phyloP scores from a whole-genome alignment of 1,284 basidiomycete genomes.

The Cryptococcus sp. region DNA sequence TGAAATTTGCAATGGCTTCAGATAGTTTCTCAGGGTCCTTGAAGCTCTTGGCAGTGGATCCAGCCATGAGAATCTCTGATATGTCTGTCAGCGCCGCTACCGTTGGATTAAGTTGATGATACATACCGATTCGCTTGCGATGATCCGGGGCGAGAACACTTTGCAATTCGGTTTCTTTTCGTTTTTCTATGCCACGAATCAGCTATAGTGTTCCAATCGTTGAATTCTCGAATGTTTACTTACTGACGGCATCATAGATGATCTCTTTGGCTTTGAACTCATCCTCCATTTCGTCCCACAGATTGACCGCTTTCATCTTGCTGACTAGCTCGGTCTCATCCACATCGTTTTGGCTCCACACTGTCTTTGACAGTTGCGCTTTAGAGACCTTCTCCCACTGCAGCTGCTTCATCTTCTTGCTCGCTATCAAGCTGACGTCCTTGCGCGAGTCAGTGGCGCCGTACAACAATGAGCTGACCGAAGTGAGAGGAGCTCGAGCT shows the following conservation, averaged over 20 bases:
- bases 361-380: slow-evolving; percentile 74
- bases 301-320: slow-evolving; percentile 77
- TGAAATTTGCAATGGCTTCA: slow-evolving; percentile 78
- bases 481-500: slow-evolving; percentile 40
- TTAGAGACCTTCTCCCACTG: slow-evolving; percentile 98
- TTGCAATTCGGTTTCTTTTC: slow-evolving; percentile 77
- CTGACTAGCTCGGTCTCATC: slow-evolving; percentile 74
- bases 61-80: slow-evolving; percentile 84
- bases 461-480: slow-evolving; percentile 42
- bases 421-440: slow-evolving; percentile 80
- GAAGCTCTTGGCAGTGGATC: slow-evolving; percentile 64
- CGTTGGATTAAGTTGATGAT: slow-evolving; percentile 15
- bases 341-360: slow-evolving; percentile 68
- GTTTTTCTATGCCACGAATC: slow-evolving; percentile 60
- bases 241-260: slow-evolving; percentile 59
- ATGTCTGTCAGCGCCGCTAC: slow-evolving; percentile 6
- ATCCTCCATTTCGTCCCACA: slow-evolving; percentile 96
- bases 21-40: slow-evolving; percentile 80
- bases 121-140: slow-evolving; percentile 82
- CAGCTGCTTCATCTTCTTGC: slow-evolving; percentile 93
- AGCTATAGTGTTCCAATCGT: slow-evolving; percentile 4
- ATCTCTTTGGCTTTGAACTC: slow-evolving; percentile 97
- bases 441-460: slow-evolving; percentile 63
- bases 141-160: slow-evolving; percentile 88
- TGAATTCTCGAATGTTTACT: slow-evolving; percentile 13